A percentile compares a stretch with the other conserved stretches of the same genome.
Evolutionary conservation across 2,329 filamentous ascomycete genomes (phyloP).

Genomic region (Pseudogymnoascus sp.): DNA sequence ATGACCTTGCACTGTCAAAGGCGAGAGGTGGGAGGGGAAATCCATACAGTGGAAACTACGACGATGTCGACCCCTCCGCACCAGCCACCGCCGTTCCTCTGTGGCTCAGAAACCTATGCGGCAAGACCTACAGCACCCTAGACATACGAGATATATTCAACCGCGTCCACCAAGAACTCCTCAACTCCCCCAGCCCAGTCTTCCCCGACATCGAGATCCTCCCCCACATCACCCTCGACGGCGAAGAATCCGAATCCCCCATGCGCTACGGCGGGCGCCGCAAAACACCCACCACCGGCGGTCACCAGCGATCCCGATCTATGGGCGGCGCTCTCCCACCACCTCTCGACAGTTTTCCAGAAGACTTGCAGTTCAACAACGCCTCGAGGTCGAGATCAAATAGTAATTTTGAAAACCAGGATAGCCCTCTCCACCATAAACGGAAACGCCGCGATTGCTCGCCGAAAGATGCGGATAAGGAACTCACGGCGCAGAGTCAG

Average conservation of each 20-base stretch:
- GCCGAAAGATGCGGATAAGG: background rate
- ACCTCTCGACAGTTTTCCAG: background rate
- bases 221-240: slow-evolving; percentile 27
- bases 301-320: slow-evolving; percentile 28
- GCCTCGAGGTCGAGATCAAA: background rate
- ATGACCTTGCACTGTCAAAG: slow-evolving; percentile 27
- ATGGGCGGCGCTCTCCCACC: slow-evolving; percentile 16
- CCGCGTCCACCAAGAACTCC: slow-evolving; percentile 27
- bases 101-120: slow-evolving; percentile 25
- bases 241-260: slow-evolving; percentile 22
- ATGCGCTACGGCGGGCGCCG: slow-evolving; percentile 24
- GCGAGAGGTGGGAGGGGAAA: slow-evolving; percentile 12
- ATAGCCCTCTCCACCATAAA: background rate
- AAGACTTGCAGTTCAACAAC: background rate
- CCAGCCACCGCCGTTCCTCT: slow-evolving; percentile 27
- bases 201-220: slow-evolving; percentile 35
- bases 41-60: slow-evolving; percentile 20
- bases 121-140: slow-evolving; percentile 27
- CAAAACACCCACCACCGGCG: slow-evolving; percentile 13
- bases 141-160: slow-evolving; percentile 31
- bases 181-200: slow-evolving; percentile 26
- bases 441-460: background rate
- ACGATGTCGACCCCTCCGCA: slow-evolving; percentile 13
- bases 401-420: background rate
- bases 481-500: background rate